phyloP scores from a whole-genome alignment of 2,329 filamentous ascomycete genomes.

The Setomelanomma holmii region DNA sequence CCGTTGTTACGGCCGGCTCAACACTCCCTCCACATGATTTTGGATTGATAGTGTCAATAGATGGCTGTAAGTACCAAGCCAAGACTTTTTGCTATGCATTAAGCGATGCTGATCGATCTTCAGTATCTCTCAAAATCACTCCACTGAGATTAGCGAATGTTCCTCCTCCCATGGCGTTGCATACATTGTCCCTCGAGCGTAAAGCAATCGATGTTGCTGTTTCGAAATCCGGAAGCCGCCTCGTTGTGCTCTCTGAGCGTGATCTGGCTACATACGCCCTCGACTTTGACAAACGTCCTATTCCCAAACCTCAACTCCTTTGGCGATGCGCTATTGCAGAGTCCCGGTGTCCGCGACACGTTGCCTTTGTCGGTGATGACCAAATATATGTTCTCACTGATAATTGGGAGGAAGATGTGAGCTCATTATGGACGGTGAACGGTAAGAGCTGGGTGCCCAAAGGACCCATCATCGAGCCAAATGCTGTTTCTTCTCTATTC shows the following conservation, averaged over 20 bases:
- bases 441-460: slow-evolving; percentile 23
- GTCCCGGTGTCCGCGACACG: slow-evolving; percentile 51
- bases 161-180: slow-evolving; percentile 90
- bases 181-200: slow-evolving; percentile 69
- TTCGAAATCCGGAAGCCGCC: slow-evolving; percentile 49
- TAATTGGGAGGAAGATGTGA: slow-evolving; percentile 39
- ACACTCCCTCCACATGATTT: slow-evolving; percentile 75
- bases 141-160: slow-evolving; percentile 84
- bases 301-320: slow-evolving; percentile 53
- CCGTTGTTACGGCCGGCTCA: slow-evolving; percentile 72
- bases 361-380: slow-evolving; percentile 54
- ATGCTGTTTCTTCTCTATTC: slow-evolving; percentile 29
- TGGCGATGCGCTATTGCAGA: slow-evolving; percentile 40
- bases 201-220: slow-evolving; percentile 79
- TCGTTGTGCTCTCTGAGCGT: slow-evolving; percentile 75
- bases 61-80: slow-evolving; percentile 75
- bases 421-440: slow-evolving; percentile 36
- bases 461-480: slow-evolving; percentile 34
- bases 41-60: slow-evolving; percentile 82
- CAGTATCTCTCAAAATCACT: slow-evolving; percentile 78
- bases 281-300: slow-evolving; percentile 64
- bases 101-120: no score
- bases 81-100: no score
- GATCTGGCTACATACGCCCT: slow-evolving; percentile 75
- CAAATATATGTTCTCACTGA: slow-evolving; percentile 46